Conservation (phyloP, 2,329 filamentous ascomycete genomes). For the Cercospora beticola region DNA sequence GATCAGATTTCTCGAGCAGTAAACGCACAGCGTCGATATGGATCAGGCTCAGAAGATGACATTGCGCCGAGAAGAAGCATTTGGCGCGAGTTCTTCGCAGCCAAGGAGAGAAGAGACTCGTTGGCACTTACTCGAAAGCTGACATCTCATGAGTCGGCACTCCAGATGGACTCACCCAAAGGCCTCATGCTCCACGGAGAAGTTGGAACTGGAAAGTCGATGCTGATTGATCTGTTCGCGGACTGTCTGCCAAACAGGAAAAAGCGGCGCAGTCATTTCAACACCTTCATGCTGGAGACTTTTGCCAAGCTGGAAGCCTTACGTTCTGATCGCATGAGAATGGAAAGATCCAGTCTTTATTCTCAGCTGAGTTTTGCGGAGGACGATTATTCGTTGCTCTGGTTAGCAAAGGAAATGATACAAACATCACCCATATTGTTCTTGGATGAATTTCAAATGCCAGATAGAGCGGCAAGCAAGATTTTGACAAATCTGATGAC, state of each 20-base stretch:
- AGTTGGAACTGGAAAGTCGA: constrained; percentile 79
- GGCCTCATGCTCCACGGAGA: constrained; percentile 78
- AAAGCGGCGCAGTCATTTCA: constrained; percentile 79
- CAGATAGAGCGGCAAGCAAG: constrained; percentile 74
- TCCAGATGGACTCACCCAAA: constrained; percentile 68
- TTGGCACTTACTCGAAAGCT: constrained; percentile 68
- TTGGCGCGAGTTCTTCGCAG: constrained; percentile 56
- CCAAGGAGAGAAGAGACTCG: constrained; percentile 53
- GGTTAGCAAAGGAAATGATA: constrained; percentile 73
- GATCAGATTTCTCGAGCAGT: constrained; percentile 57
- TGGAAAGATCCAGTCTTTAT: constrained; percentile 6
- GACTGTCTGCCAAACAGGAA: constrained; percentile 71
- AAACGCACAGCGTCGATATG: constrained; percentile 32
- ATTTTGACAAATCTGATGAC: constrained; percentile 77
- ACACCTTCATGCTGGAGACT: constrained; percentile 80
- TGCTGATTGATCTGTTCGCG: constrained; percentile 81
- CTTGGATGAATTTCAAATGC: constrained; percentile 79
- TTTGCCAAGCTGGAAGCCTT: constrained; percentile 70
- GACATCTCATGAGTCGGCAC: constrained; percentile 68
- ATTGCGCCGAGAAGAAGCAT: constrained; percentile 21
- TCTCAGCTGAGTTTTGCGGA: constrained; percentile 26
- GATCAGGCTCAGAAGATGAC: not conserved
- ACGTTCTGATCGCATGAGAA: constrained; percentile 44
- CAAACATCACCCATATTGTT: constrained; percentile 75
- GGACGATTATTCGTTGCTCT: constrained; percentile 68